Conservation (phyloP, 208 protist genomes). For the Crithidia brevicula region DNA sequence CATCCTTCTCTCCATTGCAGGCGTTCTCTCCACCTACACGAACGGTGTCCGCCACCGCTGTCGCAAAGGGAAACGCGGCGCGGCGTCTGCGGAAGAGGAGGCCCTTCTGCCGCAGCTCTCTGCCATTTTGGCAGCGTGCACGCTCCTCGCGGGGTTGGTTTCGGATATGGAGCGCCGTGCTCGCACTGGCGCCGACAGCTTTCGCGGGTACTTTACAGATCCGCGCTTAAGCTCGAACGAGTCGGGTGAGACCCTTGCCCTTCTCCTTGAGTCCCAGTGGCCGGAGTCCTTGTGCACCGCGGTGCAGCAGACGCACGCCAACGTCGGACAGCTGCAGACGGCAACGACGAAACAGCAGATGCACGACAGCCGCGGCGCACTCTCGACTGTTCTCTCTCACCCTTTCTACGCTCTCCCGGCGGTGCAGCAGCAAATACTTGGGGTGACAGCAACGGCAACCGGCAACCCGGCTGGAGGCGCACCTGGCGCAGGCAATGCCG, state of each 20-base stretch:
- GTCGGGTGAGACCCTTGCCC: neutral
- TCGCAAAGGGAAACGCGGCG: neutral
- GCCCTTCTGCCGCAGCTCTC: slow-evolving; percentile 33
- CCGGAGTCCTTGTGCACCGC: slow-evolving; percentile 28
- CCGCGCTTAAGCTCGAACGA: slow-evolving; percentile 41
- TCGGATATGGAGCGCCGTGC: slow-evolving; percentile 70
- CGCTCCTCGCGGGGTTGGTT: slow-evolving; percentile 61
- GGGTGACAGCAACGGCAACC: neutral
- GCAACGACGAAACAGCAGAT: neutral
- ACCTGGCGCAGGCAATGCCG: neutral
- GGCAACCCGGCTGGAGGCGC: neutral
- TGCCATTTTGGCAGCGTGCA: slow-evolving; percentile 42
- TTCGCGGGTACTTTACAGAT: slow-evolving; percentile 65
- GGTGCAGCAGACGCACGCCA: slow-evolving; percentile 31
- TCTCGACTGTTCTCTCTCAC: slow-evolving; percentile 11
- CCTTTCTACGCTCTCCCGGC: slow-evolving; percentile 18
- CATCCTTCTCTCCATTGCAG: slow-evolving; percentile 63
- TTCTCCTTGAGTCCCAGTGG: slow-evolving; percentile 21
- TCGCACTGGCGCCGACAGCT: slow-evolving; percentile 65
- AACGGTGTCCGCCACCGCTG: slow-evolving; percentile 7
- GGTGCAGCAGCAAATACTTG: slow-evolving; percentile 17
- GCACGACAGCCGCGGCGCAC: neutral
- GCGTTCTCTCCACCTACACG: slow-evolving; percentile 37
- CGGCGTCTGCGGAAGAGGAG: neutral
- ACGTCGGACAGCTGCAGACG: slow-evolving; percentile 21